Evolutionary conservation across 306 rosid genomes (phyloP), one percentile per base, ranked within the genome.

Genomic region (Pachyrhizus erosus): DNA sequence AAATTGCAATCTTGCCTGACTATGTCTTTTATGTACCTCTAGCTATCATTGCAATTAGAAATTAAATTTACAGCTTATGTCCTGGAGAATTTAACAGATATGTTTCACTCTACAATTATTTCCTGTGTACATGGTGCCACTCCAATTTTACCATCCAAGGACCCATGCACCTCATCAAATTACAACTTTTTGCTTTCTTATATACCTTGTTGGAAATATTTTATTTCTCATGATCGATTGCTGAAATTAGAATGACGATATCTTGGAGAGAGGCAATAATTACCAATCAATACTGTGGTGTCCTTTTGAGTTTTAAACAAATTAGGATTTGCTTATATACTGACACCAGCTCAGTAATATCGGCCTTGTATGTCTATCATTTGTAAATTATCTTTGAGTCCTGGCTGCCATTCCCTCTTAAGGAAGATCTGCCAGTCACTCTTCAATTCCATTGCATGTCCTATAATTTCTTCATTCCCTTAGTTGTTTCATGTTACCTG

Each of bases 401-500:
- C n/a, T 24, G 5, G 39, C 1, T 81, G 43, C 27, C 23, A 27
- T 39, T 11, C 49, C 70, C 15, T 55, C 65, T 33, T 9, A 10
- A 17, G 65, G 61, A 75, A 76, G 23, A 70, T 70, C 75, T 46
- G 27, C 75, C 18, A 62, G 29, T 78, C 37, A 33, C 64, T 37
- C 78, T 68, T 46, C 14, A 46, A 57, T 72, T 85, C 48, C 27
- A 31, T 51, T 64, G 18, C 64, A 42, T 70, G 65, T 62, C 15
- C 33, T 21, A 26, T 27, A 55, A 34, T 21, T 48, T 80, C 34
- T 77, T 80, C 62, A 23, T 68, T 21, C 57, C 46, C 69, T 67
- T 81, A 79, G n/a, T 73, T 24, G 13, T 73, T 80, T 27, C 61
- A 54, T 54, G 73, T 29, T 68, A 51, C 75, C 80, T 82, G 84